Conservation (phyloP, 2,329 filamentous ascomycete genomes). For the Davidsoniella australis region DNA sequence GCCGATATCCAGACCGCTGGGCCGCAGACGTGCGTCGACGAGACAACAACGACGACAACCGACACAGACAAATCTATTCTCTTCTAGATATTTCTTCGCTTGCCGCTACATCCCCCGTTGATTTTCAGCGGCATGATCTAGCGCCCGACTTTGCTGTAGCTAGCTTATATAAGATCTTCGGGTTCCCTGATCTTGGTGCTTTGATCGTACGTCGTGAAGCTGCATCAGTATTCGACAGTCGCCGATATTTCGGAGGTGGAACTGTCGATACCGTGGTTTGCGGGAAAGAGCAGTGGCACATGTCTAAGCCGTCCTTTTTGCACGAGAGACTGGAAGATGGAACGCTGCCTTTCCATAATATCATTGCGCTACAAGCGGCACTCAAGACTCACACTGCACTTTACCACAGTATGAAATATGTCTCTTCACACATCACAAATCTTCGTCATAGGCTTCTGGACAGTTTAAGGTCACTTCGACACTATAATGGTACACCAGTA, state of each 20-base stretch:
- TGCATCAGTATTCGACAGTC: slow-evolving; percentile 33
- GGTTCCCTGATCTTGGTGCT: slow-evolving; percentile 46
- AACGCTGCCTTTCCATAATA: slow-evolving; percentile 47
- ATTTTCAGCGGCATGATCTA: slow-evolving; percentile 22
- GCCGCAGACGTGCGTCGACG: slow-evolving; percentile 21
- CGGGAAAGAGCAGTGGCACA: slow-evolving; percentile 20
- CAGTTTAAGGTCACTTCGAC: slow-evolving; percentile 41
- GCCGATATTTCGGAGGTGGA: slow-evolving; percentile 51
- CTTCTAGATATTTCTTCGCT: slow-evolving; percentile 47
- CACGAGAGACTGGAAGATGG: slow-evolving; percentile 51
- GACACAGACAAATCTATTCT: slow-evolving; percentile 23
- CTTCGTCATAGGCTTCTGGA: slow-evolving; percentile 43
- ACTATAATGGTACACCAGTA: slow-evolving; percentile 49
- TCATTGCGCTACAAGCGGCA: slow-evolving; percentile 43
- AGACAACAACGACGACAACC: slow-evolving; percentile 14
- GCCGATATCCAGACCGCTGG: slow-evolving; percentile 43
- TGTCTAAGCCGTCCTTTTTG: slow-evolving; percentile 22
- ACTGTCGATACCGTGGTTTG: slow-evolving; percentile 38
- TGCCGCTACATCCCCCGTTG: slow-evolving; percentile 42
- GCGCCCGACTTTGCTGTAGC: slow-evolving; percentile 45
- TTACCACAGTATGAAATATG: slow-evolving; percentile 39
- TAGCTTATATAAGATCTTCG: slow-evolving; percentile 51
- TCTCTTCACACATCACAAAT: slow-evolving; percentile 54
- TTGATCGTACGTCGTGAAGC: slow-evolving; percentile 39
- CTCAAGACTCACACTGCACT: slow-evolving; percentile 38